Base-by-base conservation (phyloP, 768 basidiomycete species). In the Russula compacta region DNA sequence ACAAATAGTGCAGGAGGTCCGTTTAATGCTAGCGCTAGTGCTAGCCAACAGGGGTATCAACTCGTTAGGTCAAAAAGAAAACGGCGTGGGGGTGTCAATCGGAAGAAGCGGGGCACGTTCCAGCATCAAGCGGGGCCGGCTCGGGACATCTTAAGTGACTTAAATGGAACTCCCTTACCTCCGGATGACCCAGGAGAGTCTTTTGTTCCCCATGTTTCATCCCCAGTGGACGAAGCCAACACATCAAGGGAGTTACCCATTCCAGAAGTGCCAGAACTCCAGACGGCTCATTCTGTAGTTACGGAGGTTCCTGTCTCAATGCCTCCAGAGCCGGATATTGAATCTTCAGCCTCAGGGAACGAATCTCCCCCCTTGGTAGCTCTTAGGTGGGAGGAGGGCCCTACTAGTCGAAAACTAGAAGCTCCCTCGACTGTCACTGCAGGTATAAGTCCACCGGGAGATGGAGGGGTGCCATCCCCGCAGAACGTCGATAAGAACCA, bases 11-110 rank as follows among this genome's bases (percentile, higher is more conserved):
- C 39, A 63, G 61, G 46, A 17, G 43, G 32, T 49, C 10, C 51
- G 17, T 32, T 62, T 47, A 42, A 29, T 38, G 19, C 38, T 15
- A 58, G 14, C 24, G 33, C 56, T 17, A 43, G 14, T 35, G 33
- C 56, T 17, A 43, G 17, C 32, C 61, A 58, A 61, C 55, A 50
- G 35, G 56, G 44, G 17, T 42, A 49, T 19, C 61, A 46, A 42
- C 21, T 21, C 14, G 57, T 17, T 33, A 58, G 24, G 14, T 40
- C 56, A 19, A 63, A 63, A 50, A 24, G 46, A 38, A 63, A 63
- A 43, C 57, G 61, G 24, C 61, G 61, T 14, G 61, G 56, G n/a
- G 61, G 61, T 38, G n/a, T 58, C 1, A 63, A 63, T 44, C 44
- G 61, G 40, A 63, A 63, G 57, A 63, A 63, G 49, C 56, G 61